Conservation (phyloP, 495 filamentous ascomycete species). For the Aspergillus kassunensis region DNA sequence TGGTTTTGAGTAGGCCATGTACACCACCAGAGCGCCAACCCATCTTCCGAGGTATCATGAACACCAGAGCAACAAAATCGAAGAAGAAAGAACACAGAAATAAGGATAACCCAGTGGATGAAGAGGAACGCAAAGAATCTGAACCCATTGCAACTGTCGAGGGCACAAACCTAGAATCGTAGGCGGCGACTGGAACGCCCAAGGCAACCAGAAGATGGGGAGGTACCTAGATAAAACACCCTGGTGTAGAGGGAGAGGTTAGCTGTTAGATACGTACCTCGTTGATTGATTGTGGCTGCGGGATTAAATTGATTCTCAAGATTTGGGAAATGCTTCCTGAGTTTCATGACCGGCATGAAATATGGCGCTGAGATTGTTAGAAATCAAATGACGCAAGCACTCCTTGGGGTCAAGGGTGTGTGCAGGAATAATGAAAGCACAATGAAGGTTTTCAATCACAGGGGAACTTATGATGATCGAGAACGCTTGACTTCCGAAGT, state of each 20-base stretch:
- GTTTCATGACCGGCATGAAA: slow-evolving; percentile 5
- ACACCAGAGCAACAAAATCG: neutral
- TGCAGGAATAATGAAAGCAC: neutral
- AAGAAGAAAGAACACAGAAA: neutral
- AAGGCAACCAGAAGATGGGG: neutral
- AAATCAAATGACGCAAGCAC: neutral
- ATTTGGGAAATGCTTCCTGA: neutral
- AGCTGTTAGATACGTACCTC: slow-evolving; percentile 20
- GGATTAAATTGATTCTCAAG: neutral
- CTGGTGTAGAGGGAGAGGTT: neutral
- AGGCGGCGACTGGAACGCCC: neutral
- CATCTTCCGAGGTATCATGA: slow-evolving; percentile 15
- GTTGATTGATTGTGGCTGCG: neutral
- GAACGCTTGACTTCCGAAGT: slow-evolving; percentile 29
- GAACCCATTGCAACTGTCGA: neutral
- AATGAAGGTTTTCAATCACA: neutral
- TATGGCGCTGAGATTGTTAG: slow-evolving; percentile 12
- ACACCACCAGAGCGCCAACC: slow-evolving; percentile 12
- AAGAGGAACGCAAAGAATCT: neutral
- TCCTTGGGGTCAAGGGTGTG: neutral
- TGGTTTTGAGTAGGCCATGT: neutral
- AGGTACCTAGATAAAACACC: slow-evolving; percentile 8
- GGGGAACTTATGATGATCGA: slow-evolving; percentile 25
- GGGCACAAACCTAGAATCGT: slow-evolving; percentile 22
- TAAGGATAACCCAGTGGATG: neutral